Evolutionary conservation across 768 basidiomycete genomes (phyloP), one percentile per base, ranked within the genome.

Genomic region (Leccinum ochraceum): DNA sequence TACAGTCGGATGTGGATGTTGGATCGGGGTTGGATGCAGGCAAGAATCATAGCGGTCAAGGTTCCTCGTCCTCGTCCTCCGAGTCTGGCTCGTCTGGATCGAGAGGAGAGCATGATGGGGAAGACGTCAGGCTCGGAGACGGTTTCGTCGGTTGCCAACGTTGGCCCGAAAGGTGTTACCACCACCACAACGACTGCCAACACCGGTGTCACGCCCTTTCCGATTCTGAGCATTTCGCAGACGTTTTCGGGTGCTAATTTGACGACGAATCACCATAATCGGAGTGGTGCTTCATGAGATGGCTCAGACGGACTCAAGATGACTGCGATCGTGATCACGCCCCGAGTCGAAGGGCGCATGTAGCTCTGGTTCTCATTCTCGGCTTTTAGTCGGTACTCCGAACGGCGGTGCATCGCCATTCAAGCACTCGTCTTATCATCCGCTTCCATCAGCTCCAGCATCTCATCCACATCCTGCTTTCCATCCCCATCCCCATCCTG

Each of bases 211-310:
- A 65, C 60, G 1, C 69, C 68, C 4, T 69, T 69, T 20, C 67
- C 69, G 14, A 69, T 69, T 10, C 60, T 69, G 28, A 69, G 53
- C 16, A 62, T 57, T 17, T 53, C 69, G 34, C 60, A 42, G n/a
- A 34, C 37, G 4, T 16, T 13, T 16, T 53, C 61, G 57, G 54
- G 28, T 51, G 16, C 7, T 9, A 49, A 20, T 2, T 37, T 22
- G 10, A 48, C 39, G 11, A 14, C 1, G 30, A 46, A 39, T 11
- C 55, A 34, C 16, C 53, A 63, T 3, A 11, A 36, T 28, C 42
- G 24, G 26, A 26, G 26, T 26, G 11, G 11, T 0, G 37, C 22
- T 9, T 28, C 51, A 20, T 49, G 54, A n/a, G 50, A 51, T 2
- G 28, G 34, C 48, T 24, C 32, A 7, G 59, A 59, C 24, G 58